These are phyloP conservation scores for Phytophthora ohioensis DNA, from an alignment of 352 stramenopile genomes.

Conservation along the genomic window DNA sequence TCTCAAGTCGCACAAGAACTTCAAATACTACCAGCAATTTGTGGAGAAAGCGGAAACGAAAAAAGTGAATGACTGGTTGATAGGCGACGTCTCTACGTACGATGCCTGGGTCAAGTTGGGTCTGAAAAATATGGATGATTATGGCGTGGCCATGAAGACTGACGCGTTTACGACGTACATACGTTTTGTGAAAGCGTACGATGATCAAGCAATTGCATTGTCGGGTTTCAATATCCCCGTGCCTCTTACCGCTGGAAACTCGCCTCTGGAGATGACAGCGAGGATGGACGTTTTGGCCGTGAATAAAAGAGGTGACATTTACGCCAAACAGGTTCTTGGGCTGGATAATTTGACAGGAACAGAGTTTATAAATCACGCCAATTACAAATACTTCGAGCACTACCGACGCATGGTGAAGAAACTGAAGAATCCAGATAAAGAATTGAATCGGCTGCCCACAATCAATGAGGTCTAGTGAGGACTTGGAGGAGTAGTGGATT, in stretches of 20 bases:
- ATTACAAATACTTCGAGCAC: neutral
- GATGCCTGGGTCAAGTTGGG: neutral
- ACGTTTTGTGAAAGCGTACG: neutral
- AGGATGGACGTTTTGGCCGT: neutral
- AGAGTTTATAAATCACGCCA: neutral
- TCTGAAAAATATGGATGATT: neutral
- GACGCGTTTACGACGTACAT: neutral
- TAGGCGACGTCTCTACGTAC: neutral
- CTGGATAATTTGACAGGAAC: neutral
- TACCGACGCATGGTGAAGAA: neutral
- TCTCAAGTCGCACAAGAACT: neutral
- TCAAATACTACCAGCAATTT: neutral
- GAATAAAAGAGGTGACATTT: neutral
- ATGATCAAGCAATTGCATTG: neutral
- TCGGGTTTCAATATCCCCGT: neutral
- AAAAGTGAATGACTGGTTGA: neutral
- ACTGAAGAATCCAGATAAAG: neutral
- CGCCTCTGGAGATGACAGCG: neutral
- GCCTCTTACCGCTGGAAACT: neutral
- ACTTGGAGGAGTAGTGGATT: too few species aligned
- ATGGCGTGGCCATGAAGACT: neutral
- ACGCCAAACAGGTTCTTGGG: neutral
- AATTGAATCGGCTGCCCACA: neutral
- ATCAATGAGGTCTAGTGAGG: too few species aligned
- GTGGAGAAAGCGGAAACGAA: neutral